Evolutionary conservation across 805 yeast species (phyloP).

Genomic region (Saccharomycopsis sp.): DNA sequence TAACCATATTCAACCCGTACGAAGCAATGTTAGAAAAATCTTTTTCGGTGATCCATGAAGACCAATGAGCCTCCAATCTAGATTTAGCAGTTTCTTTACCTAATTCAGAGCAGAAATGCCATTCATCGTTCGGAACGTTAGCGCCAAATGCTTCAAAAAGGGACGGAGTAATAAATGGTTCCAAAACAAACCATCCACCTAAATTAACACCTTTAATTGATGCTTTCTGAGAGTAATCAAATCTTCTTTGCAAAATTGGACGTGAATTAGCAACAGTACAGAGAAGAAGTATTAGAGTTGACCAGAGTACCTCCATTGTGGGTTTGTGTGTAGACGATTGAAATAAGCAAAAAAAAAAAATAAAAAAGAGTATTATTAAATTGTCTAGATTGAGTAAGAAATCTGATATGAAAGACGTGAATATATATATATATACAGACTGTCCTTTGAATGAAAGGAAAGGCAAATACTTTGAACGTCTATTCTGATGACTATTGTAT

Average conservation of each 20-base stretch:
- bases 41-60: constrained; percentile 48
- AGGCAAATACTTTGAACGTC: no score
- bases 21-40: constrained; percentile 47
- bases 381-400: no score
- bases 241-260: no score
- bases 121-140: constrained; percentile 54
- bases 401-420: no score
- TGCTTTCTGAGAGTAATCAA: constrained; percentile 16
- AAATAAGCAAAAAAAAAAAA: no score
- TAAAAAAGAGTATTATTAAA: no score
- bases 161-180: constrained; percentile 66
- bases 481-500: no score
- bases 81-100: constrained; percentile 40
- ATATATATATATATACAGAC: no score
- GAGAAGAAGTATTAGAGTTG: not conserved
- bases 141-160: constrained; percentile 39
- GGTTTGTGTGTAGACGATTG: no score
- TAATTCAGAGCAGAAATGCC: constrained; percentile 40
- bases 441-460: no score
- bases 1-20: constrained; percentile 59
- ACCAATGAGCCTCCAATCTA: constrained; percentile 48
- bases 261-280: no score
- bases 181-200: constrained; percentile 71
- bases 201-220: constrained; percentile 40
- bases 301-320: no score